Evolutionary conservation across 768 basidiomycete species (phyloP).

Genomic region (Mycena vulgaris): DNA sequence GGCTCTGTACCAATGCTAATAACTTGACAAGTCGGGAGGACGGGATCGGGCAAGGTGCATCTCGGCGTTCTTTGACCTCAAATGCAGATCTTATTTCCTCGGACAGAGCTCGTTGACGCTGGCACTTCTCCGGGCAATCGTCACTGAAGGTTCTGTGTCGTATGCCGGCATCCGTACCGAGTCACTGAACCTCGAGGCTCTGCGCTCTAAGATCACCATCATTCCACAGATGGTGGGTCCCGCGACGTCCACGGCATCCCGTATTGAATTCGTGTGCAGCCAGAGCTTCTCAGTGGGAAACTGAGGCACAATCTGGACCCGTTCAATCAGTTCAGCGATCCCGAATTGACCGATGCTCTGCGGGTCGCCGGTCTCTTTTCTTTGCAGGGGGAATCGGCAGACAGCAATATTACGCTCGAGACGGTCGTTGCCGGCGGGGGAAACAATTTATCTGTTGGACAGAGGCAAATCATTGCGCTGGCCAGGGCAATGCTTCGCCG

Average conservation of each 20-base stretch:
- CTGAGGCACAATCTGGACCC: constrained; percentile 65
- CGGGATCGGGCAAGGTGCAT: constrained; percentile 62
- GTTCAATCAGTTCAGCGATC: constrained; percentile 60
- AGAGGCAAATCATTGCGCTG: constrained; percentile 62
- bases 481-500: constrained; percentile 44
- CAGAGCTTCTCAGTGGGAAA: constrained; percentile 58
- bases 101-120: constrained; percentile 71
- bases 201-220: constrained; percentile 63
- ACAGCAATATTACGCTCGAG: constrained; percentile 39
- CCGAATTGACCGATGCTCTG: constrained; percentile 51
- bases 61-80: background rate
- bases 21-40: constrained; percentile 55
- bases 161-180: constrained; percentile 60
- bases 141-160: constrained; percentile 46
- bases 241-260: background rate
- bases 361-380: constrained; percentile 51
- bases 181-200: constrained; percentile 58
- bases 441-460: constrained; percentile 56
- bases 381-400: constrained; percentile 51
- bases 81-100: background rate
- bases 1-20: background rate
- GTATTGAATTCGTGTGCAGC: constrained; percentile 18
- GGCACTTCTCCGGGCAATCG: constrained; percentile 64
- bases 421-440: constrained; percentile 25
- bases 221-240: constrained; percentile 47